These are phyloP conservation scores for Trichopus zeylanicus DNA, from an alignment of 116 monocot species.

Conservation along the genomic window DNA sequence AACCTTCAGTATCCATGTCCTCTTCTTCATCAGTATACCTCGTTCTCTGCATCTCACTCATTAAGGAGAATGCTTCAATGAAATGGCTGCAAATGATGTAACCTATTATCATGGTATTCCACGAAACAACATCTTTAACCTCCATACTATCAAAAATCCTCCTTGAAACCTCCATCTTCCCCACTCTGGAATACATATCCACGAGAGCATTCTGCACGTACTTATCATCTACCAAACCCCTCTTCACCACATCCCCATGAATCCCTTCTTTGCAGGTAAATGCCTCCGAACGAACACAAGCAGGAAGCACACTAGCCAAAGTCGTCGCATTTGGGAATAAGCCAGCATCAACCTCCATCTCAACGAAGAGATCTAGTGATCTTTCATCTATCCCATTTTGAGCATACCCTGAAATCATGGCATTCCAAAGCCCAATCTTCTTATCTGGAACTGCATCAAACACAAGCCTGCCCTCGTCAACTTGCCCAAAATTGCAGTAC, in stretches of 20 bases:
- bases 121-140: slow-evolving; percentile 62
- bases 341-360: slow-evolving; percentile 51
- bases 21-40: slow-evolving; percentile 1
- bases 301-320: slow-evolving; percentile 71
- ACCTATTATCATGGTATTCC: slow-evolving; percentile 89
- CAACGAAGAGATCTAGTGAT: slow-evolving; percentile 53
- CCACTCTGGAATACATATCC: slow-evolving; percentile 84
- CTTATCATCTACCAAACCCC: slow-evolving; percentile 49
- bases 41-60: slow-evolving; percentile 57
- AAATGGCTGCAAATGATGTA: slow-evolving; percentile 26
- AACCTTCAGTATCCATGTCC: not conserved
- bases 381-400: slow-evolving; percentile 58
- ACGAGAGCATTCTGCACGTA: slow-evolving; percentile 90
- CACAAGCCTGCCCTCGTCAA: slow-evolving; percentile 39
- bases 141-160: slow-evolving; percentile 60
- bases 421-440: slow-evolving; percentile 82
- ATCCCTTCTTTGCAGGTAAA: slow-evolving; percentile 61
- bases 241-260: slow-evolving; percentile 78
- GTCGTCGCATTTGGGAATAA: slow-evolving; percentile 75
- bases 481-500: slow-evolving; percentile 69
- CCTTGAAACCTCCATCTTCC: slow-evolving; percentile 40
- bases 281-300: slow-evolving; percentile 47
- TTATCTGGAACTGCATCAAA: slow-evolving; percentile 42
- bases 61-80: slow-evolving; percentile 47
- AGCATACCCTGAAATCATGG: slow-evolving; percentile 79